phyloP scores from a whole-genome alignment of 257 asterid species.

The Capsicum pubescens region DNA sequence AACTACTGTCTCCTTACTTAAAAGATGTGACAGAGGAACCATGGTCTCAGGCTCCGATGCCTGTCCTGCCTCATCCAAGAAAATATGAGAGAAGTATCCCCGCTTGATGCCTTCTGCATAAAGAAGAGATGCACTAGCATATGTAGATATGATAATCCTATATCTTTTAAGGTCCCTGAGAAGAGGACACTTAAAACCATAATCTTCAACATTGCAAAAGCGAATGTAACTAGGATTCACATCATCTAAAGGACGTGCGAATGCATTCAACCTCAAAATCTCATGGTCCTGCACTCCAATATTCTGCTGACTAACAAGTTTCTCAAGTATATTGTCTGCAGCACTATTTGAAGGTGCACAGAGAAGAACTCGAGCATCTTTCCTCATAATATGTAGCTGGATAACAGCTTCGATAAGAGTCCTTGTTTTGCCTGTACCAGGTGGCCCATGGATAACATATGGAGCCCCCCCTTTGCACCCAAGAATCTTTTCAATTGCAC shows the following conservation, averaged over 20 bases:
- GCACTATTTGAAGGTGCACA: slow-evolving; percentile 99
- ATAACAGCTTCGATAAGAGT: slow-evolving; percentile 84
- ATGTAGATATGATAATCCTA: slow-evolving; percentile 77
- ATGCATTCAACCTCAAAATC: slow-evolving; percentile 79
- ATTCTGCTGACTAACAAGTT: slow-evolving; percentile 50
- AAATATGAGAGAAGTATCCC: slow-evolving; percentile 80
- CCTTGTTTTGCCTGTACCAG: slow-evolving; percentile 95
- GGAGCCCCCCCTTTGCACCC: slow-evolving; percentile 82
- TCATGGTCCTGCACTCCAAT: slow-evolving; percentile 45
- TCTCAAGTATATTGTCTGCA: slow-evolving; percentile 81
- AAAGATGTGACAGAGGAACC: slow-evolving; percentile 82
- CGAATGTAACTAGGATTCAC: slow-evolving; percentile 55
- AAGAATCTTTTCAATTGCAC: slow-evolving; percentile 72
- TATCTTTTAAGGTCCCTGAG: slow-evolving; percentile 46
- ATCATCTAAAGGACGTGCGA: slow-evolving; percentile 73
- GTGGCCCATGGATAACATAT: slow-evolving; percentile 91
- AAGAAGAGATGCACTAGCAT: slow-evolving; percentile 69
- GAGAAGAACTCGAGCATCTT: slow-evolving; percentile 58
- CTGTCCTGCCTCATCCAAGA: slow-evolving; percentile 99
- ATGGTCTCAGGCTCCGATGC: slow-evolving; percentile 97
- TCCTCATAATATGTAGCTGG: slow-evolving; percentile 55
- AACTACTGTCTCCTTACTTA: slow-evolving; percentile 47
- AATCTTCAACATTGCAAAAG: slow-evolving; percentile 65
- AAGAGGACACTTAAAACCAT: slow-evolving; percentile 62
- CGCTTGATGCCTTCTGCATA: slow-evolving; percentile 64